A percentile compares a stretch with the other conserved stretches of the same genome.
Conservation (phyloP, 2,329 filamentous ascomycete genomes). For the Xylaria sp. region DNA sequence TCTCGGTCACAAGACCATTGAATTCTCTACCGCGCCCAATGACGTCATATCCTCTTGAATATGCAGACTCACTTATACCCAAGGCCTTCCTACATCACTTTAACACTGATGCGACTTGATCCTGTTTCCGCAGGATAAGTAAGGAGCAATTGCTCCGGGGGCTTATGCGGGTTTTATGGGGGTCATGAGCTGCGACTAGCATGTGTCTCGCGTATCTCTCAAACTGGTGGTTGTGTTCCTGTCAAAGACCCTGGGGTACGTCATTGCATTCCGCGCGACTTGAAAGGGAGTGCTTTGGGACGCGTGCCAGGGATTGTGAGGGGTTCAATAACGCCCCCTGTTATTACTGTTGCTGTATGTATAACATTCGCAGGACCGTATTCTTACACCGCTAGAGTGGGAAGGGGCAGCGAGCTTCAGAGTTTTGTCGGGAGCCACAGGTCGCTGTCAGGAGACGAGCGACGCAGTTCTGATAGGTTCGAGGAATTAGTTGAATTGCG, state of each 20-base stretch:
- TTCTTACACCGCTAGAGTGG: constrained; percentile 26
- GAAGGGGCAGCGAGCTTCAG: background rate
- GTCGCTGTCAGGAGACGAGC: constrained; percentile 1
- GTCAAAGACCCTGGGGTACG: constrained; percentile 25
- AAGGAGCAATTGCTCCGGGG: constrained; percentile 37
- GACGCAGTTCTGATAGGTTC: constrained; percentile 19
- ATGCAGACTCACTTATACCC: background rate
- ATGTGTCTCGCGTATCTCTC: constrained; percentile 3
- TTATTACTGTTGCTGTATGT: background rate
- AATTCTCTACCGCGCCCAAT: constrained; percentile 4
- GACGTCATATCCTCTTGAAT: constrained; percentile 23
- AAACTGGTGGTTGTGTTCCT: constrained; percentile 6
- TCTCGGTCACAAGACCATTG: constrained; percentile 7
- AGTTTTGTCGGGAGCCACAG: constrained; percentile 10
- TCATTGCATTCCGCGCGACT: constrained; percentile 20
- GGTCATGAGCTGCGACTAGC: background rate
- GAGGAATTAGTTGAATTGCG: constrained; percentile 5
- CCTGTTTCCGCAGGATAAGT: constrained; percentile 6
- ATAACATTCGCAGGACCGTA: background rate
- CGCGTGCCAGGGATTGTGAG: background rate
- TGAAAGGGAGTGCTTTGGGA: background rate
- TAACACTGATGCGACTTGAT: background rate
- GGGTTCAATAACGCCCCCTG: constrained; percentile 11
- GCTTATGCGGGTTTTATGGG: constrained; percentile 23
- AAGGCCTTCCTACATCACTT: background rate